Conservation (phyloP, 1,284 basidiomycete species). For the Ganoderma sp. region DNA sequence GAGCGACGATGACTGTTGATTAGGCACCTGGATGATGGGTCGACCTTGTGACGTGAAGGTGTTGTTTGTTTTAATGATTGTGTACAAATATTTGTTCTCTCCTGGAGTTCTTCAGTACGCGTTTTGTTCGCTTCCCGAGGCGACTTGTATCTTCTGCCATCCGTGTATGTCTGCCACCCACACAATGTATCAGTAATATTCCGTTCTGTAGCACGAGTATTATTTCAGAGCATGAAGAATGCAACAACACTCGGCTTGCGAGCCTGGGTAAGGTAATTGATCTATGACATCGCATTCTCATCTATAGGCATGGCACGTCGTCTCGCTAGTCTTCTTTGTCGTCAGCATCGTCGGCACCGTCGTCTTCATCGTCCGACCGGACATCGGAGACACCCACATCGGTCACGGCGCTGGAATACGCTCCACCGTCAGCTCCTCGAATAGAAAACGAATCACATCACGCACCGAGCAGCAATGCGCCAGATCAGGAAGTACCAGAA, state of each 20-base stretch:
- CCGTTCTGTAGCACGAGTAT: not conserved
- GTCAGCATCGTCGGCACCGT: conserved; percentile 46
- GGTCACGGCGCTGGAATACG: conserved; percentile 27
- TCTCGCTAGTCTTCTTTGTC: conserved; percentile 45
- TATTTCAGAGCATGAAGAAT: conserved; percentile 4
- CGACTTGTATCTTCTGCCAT: not conserved
- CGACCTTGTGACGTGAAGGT: too few species aligned
- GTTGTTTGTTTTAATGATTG: not conserved
- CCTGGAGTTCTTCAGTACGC: not conserved
- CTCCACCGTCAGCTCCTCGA: not conserved
- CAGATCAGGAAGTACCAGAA: conserved; percentile 91
- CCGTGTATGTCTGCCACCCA: not conserved
- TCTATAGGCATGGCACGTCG: conserved; percentile 3
- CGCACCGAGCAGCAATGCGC: conserved; percentile 62
- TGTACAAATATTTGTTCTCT: not conserved
- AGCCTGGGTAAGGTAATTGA: not conserved
- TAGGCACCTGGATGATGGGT: not conserved
- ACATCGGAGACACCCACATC: conserved; percentile 48
- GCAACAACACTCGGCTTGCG: conserved; percentile 8
- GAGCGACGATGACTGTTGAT: conserved; percentile 12
- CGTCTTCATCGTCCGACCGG: conserved; percentile 75
- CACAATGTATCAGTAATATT: not conserved
- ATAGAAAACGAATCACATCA: not conserved
- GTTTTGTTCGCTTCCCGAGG: not conserved
- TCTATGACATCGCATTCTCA: not conserved